These are phyloP conservation scores for Rutstroemia sp. DNA, from an alignment of 2,329 filamentous ascomycete genomes.

Conservation along the genomic window DNA sequence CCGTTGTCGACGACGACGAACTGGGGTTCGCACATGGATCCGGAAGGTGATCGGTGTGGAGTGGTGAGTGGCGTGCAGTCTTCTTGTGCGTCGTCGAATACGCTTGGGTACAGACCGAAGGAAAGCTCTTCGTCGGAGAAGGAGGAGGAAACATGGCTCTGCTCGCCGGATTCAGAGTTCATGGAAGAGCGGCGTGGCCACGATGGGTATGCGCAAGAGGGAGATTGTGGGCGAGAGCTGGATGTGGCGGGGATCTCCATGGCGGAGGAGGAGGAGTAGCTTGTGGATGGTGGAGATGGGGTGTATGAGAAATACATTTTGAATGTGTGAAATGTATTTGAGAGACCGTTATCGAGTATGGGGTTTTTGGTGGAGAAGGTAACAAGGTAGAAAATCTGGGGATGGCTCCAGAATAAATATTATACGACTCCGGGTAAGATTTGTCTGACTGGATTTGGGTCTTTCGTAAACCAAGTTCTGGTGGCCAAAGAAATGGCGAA, in stretches of 20 bases:
- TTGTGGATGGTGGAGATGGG: constrained; percentile 21
- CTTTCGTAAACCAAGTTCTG: not conserved
- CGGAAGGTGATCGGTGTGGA: constrained; percentile 21
- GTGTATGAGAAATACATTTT: constrained; percentile 26
- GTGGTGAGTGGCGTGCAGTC: constrained; percentile 36
- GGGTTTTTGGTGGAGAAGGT: too few relatives aligned
- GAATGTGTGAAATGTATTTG: not conserved
- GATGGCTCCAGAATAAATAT: not conserved
- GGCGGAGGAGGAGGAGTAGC: constrained; percentile 18
- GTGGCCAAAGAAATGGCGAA: not conserved
- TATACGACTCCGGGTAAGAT: not conserved
- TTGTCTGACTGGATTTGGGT: not conserved
- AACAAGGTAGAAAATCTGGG: not conserved
- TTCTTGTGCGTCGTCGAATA: constrained; percentile 42
- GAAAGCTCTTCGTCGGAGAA: constrained; percentile 47
- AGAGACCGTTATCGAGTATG: too few relatives aligned
- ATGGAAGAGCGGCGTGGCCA: constrained; percentile 51
- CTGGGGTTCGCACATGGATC: constrained; percentile 16
- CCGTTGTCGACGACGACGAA: constrained; percentile 23
- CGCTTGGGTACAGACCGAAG: constrained; percentile 44
- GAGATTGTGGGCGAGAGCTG: constrained; percentile 18
- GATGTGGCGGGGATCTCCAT: constrained; percentile 25
- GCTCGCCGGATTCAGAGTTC: constrained; percentile 17
- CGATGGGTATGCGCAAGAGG: constrained; percentile 47
- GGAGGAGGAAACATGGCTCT: constrained; percentile 24